A percentile compares a stretch with the other conserved stretches of the same genome.
phyloP scores from a whole-genome alignment of 345 rosid species.

The Salix udensis region DNA sequence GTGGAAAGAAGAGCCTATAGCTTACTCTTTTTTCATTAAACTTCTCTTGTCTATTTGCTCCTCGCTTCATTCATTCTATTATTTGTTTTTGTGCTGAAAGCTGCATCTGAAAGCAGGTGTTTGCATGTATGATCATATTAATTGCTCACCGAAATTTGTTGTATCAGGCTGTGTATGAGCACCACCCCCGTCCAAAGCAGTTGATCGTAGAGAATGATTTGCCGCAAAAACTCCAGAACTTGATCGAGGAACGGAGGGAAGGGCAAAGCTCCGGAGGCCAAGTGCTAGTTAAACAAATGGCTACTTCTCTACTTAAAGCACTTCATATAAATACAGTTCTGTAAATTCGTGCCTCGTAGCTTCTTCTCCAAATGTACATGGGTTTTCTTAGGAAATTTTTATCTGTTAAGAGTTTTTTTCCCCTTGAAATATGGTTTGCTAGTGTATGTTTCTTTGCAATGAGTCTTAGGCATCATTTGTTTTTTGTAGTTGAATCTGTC shows the following conservation, averaged over 20 bases:
- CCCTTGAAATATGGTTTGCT: not conserved
- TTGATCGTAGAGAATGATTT: slow-evolving; percentile 93
- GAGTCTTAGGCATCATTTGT: too few relatives aligned
- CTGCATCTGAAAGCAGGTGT: not conserved
- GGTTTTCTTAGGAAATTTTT: slow-evolving; percentile 12
- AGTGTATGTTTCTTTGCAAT: not conserved
- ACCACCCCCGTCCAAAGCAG: slow-evolving; percentile 94
- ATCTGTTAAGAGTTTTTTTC: not conserved
- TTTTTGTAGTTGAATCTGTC: too few relatives aligned
- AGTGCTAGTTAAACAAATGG: slow-evolving; percentile 96
- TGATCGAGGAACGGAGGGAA: slow-evolving; percentile 94
- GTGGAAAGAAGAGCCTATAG: not conserved
- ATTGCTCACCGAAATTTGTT: not conserved
- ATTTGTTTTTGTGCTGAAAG: not conserved
- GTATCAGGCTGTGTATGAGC: slow-evolving; percentile 91
- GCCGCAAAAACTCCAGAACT: slow-evolving; percentile 74
- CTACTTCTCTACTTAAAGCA: slow-evolving; percentile 91
- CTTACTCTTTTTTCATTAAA: not conserved
- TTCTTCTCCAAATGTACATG: slow-evolving; percentile 18
- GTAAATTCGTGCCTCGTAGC: slow-evolving; percentile 32
- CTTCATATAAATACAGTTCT: slow-evolving; percentile 86
- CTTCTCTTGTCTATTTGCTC: not conserved
- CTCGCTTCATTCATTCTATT: not conserved
- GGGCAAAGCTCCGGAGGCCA: slow-evolving; percentile 97
- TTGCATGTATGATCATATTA: not conserved